Evolutionary conservation across 2,329 filamentous ascomycete genomes (phyloP), one percentile per base, ranked within the genome.

Genomic region (Penicillium glabrum): DNA sequence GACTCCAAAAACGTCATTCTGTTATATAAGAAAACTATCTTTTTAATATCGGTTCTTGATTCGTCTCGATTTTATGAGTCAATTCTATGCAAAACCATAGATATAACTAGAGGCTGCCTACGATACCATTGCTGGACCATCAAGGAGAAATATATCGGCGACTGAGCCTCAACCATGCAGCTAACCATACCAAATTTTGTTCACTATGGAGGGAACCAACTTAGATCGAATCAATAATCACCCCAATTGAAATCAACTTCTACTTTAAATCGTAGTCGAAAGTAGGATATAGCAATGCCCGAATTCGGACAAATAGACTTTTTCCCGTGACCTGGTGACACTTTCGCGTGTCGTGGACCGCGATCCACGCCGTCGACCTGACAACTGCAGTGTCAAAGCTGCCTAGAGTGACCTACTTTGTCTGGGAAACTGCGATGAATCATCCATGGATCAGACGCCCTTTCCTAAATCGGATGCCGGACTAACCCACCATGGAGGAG

Each of bases 301-400:
- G 24, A 29, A 59, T 53, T 24, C 47, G 60, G 57, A 60, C 62
- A 65, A 67, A 66, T 69, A 57, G 50, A 48, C 47, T 50, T 50
- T 50, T 53, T 69, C 69, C 63, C 71, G 70, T 75, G 72, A 73
- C 59, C 54, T 68, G 71, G 71, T 60, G 70, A 56, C 61, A 56
- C 54, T 69, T 72, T 72, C 69, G 71, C 68, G 70, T 51, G 39
- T 43, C 54, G 26, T 46, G 46, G 39, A 41, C 46, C 63, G 61
- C 61, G 59, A 58, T 57, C 59, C 58, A 60, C 50, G 56, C 41
- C 46, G 24, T 33, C 39, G 19, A 26, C 24, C 31, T 3, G 41
- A 46, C 41, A 35, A 35, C 29, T 26, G 9, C 50, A 53, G 31
- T n/a, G 31, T 6, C 31, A 21, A 13, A 37, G 35, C 26, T 49